phyloP scores from a whole-genome alignment of 352 stramenopile genomes.

The Pythium scleroteichum region DNA sequence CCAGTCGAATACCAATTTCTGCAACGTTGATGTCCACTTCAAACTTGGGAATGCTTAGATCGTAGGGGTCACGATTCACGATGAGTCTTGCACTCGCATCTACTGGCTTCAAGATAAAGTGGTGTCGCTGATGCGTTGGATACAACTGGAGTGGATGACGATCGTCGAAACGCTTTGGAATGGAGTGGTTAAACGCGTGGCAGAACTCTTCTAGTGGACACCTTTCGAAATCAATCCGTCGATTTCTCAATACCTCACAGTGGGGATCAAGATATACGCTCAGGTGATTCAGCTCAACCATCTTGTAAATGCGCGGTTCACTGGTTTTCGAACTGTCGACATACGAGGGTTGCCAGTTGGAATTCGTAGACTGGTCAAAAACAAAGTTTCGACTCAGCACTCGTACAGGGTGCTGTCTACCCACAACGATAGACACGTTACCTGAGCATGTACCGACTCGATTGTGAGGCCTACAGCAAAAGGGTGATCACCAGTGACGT shows the following conservation, averaged over 20 bases:
- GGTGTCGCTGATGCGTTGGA: constrained; percentile 69
- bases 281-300: constrained; percentile 86
- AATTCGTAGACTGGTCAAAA: constrained; percentile 76
- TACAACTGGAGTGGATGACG: constrained; percentile 71
- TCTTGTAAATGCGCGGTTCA: constrained; percentile 89
- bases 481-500: constrained; percentile 74
- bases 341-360: constrained; percentile 85
- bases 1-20: constrained; percentile 76
- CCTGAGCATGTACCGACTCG: constrained; percentile 79
- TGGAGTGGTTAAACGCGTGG: constrained; percentile 70
- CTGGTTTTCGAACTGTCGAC: constrained; percentile 77
- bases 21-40: constrained; percentile 79
- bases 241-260: constrained; percentile 60
- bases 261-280: constrained; percentile 86
- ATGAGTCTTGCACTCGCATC: constrained; percentile 79
- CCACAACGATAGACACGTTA: constrained; percentile 16
- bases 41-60: constrained; percentile 76
- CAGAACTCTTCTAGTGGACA: constrained; percentile 82
- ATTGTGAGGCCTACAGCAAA: constrained; percentile 84
- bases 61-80: constrained; percentile 80
- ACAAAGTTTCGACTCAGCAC: background rate
- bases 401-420: background rate
- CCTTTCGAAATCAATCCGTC: constrained; percentile 56
- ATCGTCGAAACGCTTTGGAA: constrained; percentile 85
- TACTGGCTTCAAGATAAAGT: constrained; percentile 85